These are phyloP conservation scores for grape (Vitis vinifera) DNA, from an alignment of 164 flowering plant genomes.

Conservation along the genomic window DNA sequence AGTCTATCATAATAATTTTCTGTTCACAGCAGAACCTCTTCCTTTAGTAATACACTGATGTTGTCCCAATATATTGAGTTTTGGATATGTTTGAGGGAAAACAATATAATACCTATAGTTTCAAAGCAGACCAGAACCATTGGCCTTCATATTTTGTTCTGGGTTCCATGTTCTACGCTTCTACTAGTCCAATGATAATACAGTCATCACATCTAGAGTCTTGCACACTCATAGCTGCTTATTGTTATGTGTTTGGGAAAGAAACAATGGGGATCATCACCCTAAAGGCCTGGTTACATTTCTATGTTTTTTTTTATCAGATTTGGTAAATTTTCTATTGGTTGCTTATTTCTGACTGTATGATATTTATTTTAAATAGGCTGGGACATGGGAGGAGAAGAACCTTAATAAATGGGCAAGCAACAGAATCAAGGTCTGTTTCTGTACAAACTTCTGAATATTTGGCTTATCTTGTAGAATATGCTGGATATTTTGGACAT, in stretches of 20 bases:
- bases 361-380: slow-evolving; percentile 42
- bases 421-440: slow-evolving; percentile 72
- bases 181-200: not conserved
- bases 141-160: no score
- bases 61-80: no score
- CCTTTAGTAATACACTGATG: no score
- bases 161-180: not conserved
- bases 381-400: slow-evolving; percentile 99
- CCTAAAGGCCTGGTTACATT: not conserved
- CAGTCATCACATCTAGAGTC: not conserved
- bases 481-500: not conserved
- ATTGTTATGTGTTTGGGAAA: no score
- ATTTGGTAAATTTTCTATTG: not conserved
- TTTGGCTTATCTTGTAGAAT: not conserved
- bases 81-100: no score
- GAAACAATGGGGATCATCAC: no score
- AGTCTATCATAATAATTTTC: no score
- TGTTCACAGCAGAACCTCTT: no score
- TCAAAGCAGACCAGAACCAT: no score
- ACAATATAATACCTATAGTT: no score
- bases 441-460: not conserved
- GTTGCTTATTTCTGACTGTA: not conserved
- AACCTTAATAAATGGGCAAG: slow-evolving; percentile 86
- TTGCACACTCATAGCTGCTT: not conserved
- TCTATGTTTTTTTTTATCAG: not conserved